Evolutionary conservation across 148 eudicot species (phyloP).

Genomic region (Rhododendron ovatum): DNA sequence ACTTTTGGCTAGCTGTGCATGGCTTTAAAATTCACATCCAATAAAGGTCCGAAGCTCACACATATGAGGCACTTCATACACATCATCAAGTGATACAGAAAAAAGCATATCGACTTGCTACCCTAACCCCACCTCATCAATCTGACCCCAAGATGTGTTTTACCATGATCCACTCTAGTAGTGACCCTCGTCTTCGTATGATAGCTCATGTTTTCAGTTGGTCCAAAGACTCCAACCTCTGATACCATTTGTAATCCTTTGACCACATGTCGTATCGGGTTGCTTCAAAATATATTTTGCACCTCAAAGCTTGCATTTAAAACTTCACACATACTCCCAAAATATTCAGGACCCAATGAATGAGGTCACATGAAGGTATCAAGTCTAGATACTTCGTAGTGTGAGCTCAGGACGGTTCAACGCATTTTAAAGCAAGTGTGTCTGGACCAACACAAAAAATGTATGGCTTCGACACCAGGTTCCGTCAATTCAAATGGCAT

Average conservation of each 20-base stretch:
- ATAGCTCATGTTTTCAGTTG: background rate
- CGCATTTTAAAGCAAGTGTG: background rate
- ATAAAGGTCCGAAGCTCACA: background rate
- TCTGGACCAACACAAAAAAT: background rate
- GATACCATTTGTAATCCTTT: background rate
- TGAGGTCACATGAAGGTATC: background rate
- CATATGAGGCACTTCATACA: background rate
- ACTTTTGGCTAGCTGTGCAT: background rate
- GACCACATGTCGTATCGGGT: background rate
- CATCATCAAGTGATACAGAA: background rate
- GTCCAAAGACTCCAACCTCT: background rate
- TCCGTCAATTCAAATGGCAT: background rate
- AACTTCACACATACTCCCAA: background rate
- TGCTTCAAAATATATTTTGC: background rate
- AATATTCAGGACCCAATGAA: background rate
- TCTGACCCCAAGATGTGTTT: background rate
- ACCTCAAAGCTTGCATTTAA: background rate
- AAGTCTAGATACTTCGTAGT: background rate
- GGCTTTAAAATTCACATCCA: background rate
- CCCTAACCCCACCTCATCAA: background rate
- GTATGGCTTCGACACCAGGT: background rate
- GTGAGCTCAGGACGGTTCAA: background rate
- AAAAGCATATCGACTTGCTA: background rate
- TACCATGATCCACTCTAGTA: background rate
- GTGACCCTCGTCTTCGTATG: background rate